These are phyloP conservation scores for Taphrina sp. DNA, from an alignment of 1,139 yeast species.

Conservation along the genomic window DNA sequence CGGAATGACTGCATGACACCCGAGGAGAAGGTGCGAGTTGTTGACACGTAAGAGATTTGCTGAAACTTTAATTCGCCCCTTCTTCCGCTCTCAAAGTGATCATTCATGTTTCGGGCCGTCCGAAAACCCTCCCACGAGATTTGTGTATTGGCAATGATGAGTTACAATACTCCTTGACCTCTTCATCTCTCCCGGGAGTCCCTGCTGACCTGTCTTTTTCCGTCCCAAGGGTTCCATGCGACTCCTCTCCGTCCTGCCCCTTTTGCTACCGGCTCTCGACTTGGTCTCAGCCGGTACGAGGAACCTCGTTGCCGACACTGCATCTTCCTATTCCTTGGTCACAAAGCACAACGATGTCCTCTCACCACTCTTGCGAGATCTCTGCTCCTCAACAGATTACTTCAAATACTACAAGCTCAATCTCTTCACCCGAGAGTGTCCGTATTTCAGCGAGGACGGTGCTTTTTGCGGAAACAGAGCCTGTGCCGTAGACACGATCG, in stretches of 20 bases:
- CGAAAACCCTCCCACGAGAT: too few relatives aligned
- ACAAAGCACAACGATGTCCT: constrained; percentile 18
- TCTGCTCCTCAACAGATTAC: constrained; percentile 54
- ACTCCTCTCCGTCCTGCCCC: not conserved
- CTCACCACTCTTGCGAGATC: constrained; percentile 51
- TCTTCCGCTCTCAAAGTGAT: too few relatives aligned
- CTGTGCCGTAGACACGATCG: constrained; percentile 83
- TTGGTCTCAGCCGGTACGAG: not conserved
- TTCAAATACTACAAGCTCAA: constrained; percentile 86
- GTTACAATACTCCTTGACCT: too few relatives aligned
- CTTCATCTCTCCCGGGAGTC: not conserved
- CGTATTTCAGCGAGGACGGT: constrained; percentile 77
- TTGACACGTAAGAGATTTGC: too few relatives aligned
- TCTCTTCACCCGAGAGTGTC: constrained; percentile 74
- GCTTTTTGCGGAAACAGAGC: constrained; percentile 84
- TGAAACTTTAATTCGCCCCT: too few relatives aligned
- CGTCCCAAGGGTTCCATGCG: not conserved
- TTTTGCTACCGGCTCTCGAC: constrained; percentile 1
- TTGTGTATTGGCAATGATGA: too few relatives aligned
- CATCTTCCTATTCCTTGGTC: constrained; percentile 8
- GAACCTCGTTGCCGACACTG: constrained; percentile 13
- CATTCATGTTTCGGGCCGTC: too few relatives aligned
- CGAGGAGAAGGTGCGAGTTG: too few relatives aligned
- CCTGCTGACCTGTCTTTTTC: too few relatives aligned
- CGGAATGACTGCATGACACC: too few relatives aligned